Conservation (phyloP, 345 rosid species). For the Pugionium cornutum region DNA sequence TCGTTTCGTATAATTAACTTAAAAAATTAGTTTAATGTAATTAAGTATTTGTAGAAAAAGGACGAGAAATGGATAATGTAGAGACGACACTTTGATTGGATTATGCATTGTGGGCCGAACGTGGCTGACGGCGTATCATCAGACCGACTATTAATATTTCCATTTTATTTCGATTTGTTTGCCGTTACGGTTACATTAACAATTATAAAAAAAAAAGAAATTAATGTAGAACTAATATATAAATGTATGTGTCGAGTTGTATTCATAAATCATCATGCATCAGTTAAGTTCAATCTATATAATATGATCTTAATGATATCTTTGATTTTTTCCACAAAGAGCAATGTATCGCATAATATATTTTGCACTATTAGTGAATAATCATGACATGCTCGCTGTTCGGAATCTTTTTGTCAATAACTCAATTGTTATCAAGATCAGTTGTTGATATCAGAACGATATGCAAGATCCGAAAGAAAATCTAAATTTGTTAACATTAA, state of each 20-base stretch:
- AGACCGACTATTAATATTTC: constrained; percentile 38
- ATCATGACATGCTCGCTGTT: constrained; percentile 42
- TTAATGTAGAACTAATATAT: constrained; percentile 18
- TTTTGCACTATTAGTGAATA: constrained; percentile 24
- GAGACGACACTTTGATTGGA: constrained; percentile 35
- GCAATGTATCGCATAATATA: constrained; percentile 27
- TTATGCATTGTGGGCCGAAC: constrained; percentile 38
- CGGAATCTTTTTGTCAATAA: constrained; percentile 25
- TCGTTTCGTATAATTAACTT: too few species aligned
- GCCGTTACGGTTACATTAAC: constrained; percentile 30
- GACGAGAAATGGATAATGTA: constrained; percentile 32
- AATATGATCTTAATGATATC: constrained; percentile 16
- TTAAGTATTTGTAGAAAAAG: background rate
- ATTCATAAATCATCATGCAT: constrained; percentile 31
- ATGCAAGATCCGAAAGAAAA: constrained; percentile 22
- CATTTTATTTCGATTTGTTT: constrained; percentile 40
- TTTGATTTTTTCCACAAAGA: constrained; percentile 23
- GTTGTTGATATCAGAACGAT: constrained; percentile 19
- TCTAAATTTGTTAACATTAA: constrained; percentile 23
- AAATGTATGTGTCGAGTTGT: constrained; percentile 23
- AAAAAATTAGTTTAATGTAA: too few species aligned
- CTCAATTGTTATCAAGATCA: constrained; percentile 29
- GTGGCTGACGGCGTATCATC: constrained; percentile 38
- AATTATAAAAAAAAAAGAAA: background rate
- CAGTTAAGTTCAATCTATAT: constrained; percentile 8